These are phyloP conservation scores for Punica granatum DNA, from an alignment of 345 rosid genomes.

Conservation along the genomic window DNA sequence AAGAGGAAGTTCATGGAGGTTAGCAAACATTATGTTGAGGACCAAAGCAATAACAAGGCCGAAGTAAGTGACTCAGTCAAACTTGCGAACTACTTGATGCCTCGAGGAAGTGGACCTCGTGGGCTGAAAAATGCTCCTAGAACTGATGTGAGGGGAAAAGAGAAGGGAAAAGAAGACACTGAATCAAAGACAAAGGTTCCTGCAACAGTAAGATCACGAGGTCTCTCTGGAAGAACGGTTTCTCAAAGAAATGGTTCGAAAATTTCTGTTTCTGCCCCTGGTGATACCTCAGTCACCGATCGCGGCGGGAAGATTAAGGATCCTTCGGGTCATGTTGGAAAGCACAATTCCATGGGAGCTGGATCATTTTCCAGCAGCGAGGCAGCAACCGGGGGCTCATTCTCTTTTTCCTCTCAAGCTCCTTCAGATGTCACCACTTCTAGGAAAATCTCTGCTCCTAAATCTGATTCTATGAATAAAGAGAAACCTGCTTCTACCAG, in stretches of 20 bases:
- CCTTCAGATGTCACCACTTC: not conserved
- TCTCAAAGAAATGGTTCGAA: conserved; percentile 35
- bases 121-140: conserved; percentile 51
- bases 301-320: conserved; percentile 33
- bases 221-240: conserved; percentile 35
- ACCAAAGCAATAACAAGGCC: conserved; percentile 29
- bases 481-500: conserved; percentile 35
- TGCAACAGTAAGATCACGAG: conserved; percentile 34
- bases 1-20: conserved; percentile 98
- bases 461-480: conserved; percentile 29
- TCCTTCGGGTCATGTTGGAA: conserved; percentile 32
- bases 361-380: conserved; percentile 34
- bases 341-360: conserved; percentile 24
- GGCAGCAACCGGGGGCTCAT: conserved; percentile 37
- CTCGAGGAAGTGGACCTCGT: conserved; percentile 56
- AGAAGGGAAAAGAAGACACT: conserved; percentile 47
- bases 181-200: conserved; percentile 45
- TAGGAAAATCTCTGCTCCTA: conserved; percentile 17
- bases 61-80: conserved; percentile 56
- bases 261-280: conserved; percentile 25
- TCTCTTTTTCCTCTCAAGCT: conserved; percentile 40
- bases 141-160: too few relatives aligned
- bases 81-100: conserved; percentile 54
- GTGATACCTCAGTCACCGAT: conserved; percentile 13
- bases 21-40: conserved; percentile 77